These are phyloP conservation scores for Lachancea kluyveri DNA, from an alignment of 805 yeast species.

Conservation along the genomic window DNA sequence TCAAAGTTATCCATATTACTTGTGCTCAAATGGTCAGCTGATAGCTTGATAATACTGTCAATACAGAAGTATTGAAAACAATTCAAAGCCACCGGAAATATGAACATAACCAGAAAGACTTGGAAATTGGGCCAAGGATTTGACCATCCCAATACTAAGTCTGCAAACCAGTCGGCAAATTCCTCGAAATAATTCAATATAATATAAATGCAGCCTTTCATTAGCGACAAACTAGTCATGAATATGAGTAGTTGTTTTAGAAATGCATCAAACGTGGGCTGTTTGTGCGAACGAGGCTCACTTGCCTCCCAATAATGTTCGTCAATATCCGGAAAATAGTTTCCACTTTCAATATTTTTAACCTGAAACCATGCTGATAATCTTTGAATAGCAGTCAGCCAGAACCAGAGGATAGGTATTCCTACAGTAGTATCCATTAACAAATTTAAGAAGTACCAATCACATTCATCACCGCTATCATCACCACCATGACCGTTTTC, in stretches of 20 bases:
- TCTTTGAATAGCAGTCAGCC: constrained; percentile 46
- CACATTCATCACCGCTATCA: constrained; percentile 70
- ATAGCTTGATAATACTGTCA: constrained; percentile 67
- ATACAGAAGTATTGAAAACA: constrained; percentile 66
- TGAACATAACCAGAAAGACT: constrained; percentile 79
- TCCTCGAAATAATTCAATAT: constrained; percentile 58
- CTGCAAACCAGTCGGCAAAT: constrained; percentile 70
- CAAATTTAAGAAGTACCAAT: constrained; percentile 88
- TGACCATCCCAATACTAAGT: constrained; percentile 75
- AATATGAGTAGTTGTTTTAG: constrained; percentile 68
- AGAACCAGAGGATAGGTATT: constrained; percentile 67
- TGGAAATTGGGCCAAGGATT: constrained; percentile 75
- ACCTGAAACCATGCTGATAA: constrained; percentile 27
- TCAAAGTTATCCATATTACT: constrained; percentile 27
- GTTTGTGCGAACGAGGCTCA: constrained; percentile 28
- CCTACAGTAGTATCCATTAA: constrained; percentile 92
- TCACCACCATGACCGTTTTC: constrained; percentile 19
- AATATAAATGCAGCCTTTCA: constrained; percentile 57
- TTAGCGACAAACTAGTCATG: constrained; percentile 50
- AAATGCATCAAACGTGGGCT: constrained; percentile 58
- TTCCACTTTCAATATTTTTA: constrained; percentile 44
- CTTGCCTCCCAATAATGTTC: constrained; percentile 36
- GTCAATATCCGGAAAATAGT: constrained; percentile 24
- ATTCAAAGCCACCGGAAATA: constrained; percentile 69
- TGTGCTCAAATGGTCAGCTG: constrained; percentile 19